Evolutionary conservation across 2,329 filamentous ascomycete species (phyloP), one percentile per base, ranked within the genome.

Genomic region (Oidium heveae): DNA sequence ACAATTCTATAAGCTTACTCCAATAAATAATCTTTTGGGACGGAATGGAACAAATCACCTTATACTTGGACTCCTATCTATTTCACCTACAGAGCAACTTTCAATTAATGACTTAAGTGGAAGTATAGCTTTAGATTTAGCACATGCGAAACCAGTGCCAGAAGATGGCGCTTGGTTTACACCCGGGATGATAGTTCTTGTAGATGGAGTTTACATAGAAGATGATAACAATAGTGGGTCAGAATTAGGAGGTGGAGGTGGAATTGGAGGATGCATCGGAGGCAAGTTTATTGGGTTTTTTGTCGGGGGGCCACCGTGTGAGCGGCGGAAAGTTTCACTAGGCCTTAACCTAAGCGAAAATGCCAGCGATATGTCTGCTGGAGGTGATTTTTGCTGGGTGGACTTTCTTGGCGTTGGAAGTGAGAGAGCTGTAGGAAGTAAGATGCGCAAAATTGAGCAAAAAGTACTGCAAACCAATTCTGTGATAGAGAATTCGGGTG

Each of bases 131-230:
- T 72, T 98, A 1, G 87, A 96, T 60, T 69, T 96, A 12, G 76
- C 79, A 20, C 83, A 89, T 63, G 86, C 89, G 0, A 79, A 80
- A 22, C 79, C 84, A 15, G 82, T 95, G 55, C 88, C 88, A 0
- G 80, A 86, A 57, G 81, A 89, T 63, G 86, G 85, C 24, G 82
- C 85, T 4, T 98, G 87, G 83, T 95, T 95, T 64, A 80, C 82
- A 5, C 88, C 91, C 0, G 93, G 93, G 2, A 96, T 96, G 87
- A 84, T 98, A 51, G 84, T 96, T 3, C 74, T 98, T 0, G 79
- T 95, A 0, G 91, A 98, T 62, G 91, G 91, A 7, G 80, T 89
- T n/a, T 98, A 98, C 63, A 87, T 94, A 65, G 91, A 96, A 66
- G 87, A 94, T 61, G 86, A 87, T 57, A 76, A 80, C 58, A 80